phyloP scores from a whole-genome alignment of 768 basidiomycete genomes.

The Fomitopsis serialis region DNA sequence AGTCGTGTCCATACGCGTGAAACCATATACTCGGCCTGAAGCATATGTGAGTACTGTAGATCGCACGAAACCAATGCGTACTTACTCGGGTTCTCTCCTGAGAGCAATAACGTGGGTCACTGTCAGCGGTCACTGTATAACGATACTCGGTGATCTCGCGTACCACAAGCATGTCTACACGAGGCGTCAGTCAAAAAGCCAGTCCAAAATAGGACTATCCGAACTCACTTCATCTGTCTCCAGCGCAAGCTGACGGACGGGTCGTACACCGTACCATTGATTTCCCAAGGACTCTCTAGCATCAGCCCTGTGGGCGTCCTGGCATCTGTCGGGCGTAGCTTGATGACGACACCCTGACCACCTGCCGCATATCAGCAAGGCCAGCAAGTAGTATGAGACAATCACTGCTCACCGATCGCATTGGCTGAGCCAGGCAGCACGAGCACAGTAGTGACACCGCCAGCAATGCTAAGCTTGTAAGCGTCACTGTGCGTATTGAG shows the following conservation, averaged over 20 bases:
- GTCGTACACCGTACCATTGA: conserved; percentile 47
- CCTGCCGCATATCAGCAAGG: conserved; percentile 29
- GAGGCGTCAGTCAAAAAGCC: neutral
- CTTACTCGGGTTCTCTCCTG: conserved; percentile 9
- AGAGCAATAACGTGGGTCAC: neutral
- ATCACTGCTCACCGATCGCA: conserved; percentile 47
- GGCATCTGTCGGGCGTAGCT: conserved; percentile 67
- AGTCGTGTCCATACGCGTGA: conserved; percentile 53
- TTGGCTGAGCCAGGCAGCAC: conserved; percentile 70
- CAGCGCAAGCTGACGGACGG: conserved; percentile 48
- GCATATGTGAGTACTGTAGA: neutral
- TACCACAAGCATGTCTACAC: conserved; percentile 27
- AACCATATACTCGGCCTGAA: conserved; percentile 25
- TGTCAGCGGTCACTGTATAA: neutral
- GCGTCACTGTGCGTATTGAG: conserved; percentile 81
- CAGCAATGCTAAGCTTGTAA: conserved; percentile 63
- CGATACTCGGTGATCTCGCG: neutral
- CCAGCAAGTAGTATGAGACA: conserved; percentile 24
- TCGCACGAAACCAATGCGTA: neutral
- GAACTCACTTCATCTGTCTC: conserved; percentile 70
- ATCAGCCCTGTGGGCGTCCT: conserved; percentile 69
- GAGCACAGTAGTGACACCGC: conserved; percentile 74
- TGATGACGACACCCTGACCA: conserved; percentile 74
- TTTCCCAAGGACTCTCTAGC: conserved; percentile 65
- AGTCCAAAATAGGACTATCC: neutral